Evolutionary conservation across 192 early-diverging fungal species (phyloP), one percentile per base, ranked within the genome.

Genomic region (Coemansia sp.): DNA sequence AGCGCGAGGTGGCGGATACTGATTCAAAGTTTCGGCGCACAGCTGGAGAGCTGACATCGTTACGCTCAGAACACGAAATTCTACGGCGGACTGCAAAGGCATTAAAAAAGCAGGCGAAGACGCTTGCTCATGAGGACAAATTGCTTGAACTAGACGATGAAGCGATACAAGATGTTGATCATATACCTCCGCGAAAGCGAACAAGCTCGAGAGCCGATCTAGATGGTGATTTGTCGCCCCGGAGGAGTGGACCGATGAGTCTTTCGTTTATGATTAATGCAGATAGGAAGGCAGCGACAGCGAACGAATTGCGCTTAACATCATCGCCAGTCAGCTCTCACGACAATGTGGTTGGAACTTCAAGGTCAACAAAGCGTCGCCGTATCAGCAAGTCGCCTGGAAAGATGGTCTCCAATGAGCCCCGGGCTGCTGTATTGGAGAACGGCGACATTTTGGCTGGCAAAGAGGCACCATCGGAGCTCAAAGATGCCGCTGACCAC

Each of bases 241-340:
- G 55, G 3, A 54, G 38, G 39, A 47, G 57, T 12, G 65, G 65
- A 0, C 69, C 75, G 14, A 78, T 72, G 75, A 72, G 75, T 18
- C 51, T 78, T 24, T 57, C 62, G 20, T 78, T 78, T 68, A 57
- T 78, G 20, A 65, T 78, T 54, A 78, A 78, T 51, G 12, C 57
- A n/a, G 65, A 68, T 7, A n/a, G 16, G 13, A 55, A 54, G 22
- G 52, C 52, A 5, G 23, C 12, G 22, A 13, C 22, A 10, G 52
- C 48, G 48, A 16, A 11, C 4, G 29, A 38, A 8, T 5, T 37
- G 27, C n/a, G 27, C 29, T 13, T 37, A n/a, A 14, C 55, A 29
- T 29, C 12, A 19, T 39, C 55, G 35, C 32, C 32, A 38, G 20
- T 7, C 38, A 37, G 55, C 18, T n/a, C n/a, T 5, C 41, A 45